phyloP scores from a whole-genome alignment of 768 basidiomycete genomes.

The Coprinopsis strossmayeri region DNA sequence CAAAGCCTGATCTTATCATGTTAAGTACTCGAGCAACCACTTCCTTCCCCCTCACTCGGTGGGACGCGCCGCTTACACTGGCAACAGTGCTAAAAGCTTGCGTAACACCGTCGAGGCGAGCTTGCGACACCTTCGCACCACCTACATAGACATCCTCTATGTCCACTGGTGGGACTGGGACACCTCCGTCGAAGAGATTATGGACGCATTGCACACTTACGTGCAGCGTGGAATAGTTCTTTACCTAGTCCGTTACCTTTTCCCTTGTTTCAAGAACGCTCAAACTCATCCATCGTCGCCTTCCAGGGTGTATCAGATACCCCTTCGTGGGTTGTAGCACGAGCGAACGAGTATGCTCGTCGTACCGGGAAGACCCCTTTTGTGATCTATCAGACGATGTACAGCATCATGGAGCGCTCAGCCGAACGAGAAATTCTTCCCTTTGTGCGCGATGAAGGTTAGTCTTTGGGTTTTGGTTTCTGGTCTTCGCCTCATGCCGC shows the following conservation, averaged over 20 bases:
- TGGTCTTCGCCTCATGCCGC: slow-evolving; percentile 17
- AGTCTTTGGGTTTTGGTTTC: slow-evolving; percentile 19
- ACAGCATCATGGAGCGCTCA: slow-evolving; percentile 32
- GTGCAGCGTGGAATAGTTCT: slow-evolving; percentile 5
- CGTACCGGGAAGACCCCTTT: slow-evolving; percentile 40
- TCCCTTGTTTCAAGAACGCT: background rate
- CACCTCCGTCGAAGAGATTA: slow-evolving; percentile 8
- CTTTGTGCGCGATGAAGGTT: slow-evolving; percentile 32
- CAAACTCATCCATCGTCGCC: background rate
- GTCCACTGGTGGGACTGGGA: slow-evolving; percentile 11
- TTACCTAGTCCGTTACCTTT: slow-evolving; percentile 6
- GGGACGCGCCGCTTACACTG: slow-evolving; percentile 15
- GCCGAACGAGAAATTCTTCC: slow-evolving; percentile 45
- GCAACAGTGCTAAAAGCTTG: slow-evolving; percentile 38
- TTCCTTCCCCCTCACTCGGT: slow-evolving; percentile 6
- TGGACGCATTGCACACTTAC: slow-evolving; percentile 5
- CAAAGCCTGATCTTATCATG: background rate
- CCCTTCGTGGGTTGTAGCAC: slow-evolving; percentile 37
- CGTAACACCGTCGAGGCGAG: slow-evolving; percentile 30
- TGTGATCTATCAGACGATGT: slow-evolving; percentile 39
- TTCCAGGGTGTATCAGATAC: slow-evolving; percentile 27
- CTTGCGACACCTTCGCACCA: slow-evolving; percentile 39
- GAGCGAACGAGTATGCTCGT: slow-evolving; percentile 42
- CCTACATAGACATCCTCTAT: slow-evolving; percentile 34
- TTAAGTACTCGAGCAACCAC: slow-evolving; percentile 26